phyloP scores from a whole-genome alignment of 1,139 yeast genomes.

The Candida tetrigidarum region DNA sequence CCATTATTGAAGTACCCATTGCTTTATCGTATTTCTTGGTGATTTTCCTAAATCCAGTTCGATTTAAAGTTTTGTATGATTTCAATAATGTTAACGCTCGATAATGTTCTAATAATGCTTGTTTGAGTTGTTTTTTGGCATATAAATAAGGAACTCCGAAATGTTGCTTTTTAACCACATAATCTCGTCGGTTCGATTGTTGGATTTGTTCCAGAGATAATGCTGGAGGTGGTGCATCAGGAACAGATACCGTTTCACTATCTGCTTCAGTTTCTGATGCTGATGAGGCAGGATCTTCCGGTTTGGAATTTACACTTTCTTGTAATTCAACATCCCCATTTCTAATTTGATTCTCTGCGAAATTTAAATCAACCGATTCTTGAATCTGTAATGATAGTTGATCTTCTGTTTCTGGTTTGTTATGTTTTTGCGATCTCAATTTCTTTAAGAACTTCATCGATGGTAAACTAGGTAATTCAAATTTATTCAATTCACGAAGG shows the following conservation, averaged over 20 bases:
- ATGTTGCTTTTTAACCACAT: constrained; percentile 30
- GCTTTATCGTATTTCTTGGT: constrained; percentile 89
- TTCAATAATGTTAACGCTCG: constrained; percentile 77
- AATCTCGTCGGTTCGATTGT: constrained; percentile 35
- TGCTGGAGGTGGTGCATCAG: constrained; percentile 14
- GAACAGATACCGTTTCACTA: constrained; percentile 7
- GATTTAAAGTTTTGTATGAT: constrained; percentile 75
- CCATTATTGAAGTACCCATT: constrained; percentile 51
- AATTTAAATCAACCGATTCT: constrained; percentile 31
- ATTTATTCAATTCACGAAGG: constrained; percentile 39
- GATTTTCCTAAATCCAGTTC: constrained; percentile 88
- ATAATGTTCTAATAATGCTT: constrained; percentile 80
- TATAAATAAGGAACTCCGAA: constrained; percentile 64
- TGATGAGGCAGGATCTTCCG: constrained; percentile 18
- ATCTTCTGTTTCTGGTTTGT: constrained; percentile 11
- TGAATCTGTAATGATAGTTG: constrained; percentile 22
- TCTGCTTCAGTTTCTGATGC: constrained; percentile 22
- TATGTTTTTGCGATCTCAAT: constrained; percentile 11
- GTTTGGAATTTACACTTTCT: constrained; percentile 16
- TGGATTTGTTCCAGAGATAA: constrained; percentile 22
- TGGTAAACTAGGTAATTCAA: constrained; percentile 65
- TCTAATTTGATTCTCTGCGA: constrained; percentile 44
- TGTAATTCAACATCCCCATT: constrained; percentile 32
- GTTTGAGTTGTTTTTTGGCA: constrained; percentile 76
- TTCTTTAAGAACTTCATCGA: constrained; percentile 45